These are phyloP conservation scores for Colletotrichum liriopes DNA, from an alignment of 2,329 filamentous ascomycete species.

Conservation along the genomic window DNA sequence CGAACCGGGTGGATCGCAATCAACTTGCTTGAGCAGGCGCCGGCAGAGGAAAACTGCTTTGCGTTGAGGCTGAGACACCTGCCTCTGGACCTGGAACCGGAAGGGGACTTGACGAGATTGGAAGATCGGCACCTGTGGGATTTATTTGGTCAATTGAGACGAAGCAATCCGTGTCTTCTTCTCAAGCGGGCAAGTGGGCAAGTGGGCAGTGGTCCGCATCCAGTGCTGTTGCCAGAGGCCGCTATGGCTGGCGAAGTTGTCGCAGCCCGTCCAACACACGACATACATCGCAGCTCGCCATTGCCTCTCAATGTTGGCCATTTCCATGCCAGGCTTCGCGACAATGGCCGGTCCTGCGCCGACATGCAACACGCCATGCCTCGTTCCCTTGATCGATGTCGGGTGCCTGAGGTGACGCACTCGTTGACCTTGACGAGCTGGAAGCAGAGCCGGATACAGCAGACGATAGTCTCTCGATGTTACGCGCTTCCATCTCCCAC, in stretches of 20 bases:
- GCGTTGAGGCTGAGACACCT: constrained; percentile 33
- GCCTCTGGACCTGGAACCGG: background rate
- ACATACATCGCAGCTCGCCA: too few relatives aligned
- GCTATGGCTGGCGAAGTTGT: background rate
- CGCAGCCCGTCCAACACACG: background rate
- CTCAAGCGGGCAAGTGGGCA: too few relatives aligned
- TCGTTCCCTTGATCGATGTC: constrained; percentile 35
- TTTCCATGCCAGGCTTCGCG: background rate
- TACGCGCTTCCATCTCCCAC: constrained; percentile 7
- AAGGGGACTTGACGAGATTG: background rate
- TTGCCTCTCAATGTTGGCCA: background rate
- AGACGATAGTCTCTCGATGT: background rate
- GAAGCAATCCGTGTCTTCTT: background rate
- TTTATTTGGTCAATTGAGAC: background rate
- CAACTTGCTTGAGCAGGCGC: constrained; percentile 18
- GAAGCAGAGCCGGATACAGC: too few relatives aligned
- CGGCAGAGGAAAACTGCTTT: constrained; percentile 21
- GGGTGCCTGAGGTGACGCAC: background rate
- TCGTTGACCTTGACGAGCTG: background rate
- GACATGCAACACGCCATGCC: constrained; percentile 3
- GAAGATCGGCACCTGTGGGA: background rate
- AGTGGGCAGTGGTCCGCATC: background rate
- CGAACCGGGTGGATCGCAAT: constrained; percentile 31
- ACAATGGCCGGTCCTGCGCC: background rate
- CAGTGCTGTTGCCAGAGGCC: background rate